These are phyloP conservation scores for Oxytropis ochrocephala DNA, from an alignment of 306 rosid species.

Conservation along the genomic window DNA sequence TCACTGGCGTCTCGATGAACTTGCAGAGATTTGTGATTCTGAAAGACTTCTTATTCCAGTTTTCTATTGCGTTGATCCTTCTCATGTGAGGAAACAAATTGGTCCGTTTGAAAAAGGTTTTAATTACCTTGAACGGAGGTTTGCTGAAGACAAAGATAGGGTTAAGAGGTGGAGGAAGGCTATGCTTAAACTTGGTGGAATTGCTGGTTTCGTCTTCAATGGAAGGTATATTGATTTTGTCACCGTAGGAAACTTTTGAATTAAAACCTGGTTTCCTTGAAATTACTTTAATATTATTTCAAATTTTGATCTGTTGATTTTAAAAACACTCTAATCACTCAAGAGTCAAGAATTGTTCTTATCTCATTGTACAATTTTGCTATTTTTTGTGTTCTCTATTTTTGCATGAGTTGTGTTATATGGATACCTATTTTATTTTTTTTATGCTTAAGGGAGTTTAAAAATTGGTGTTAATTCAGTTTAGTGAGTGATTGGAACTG, in stretches of 20 bases:
- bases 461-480: no score
- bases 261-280: not conserved
- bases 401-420: no score
- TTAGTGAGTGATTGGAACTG: no score
- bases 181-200: not conserved
- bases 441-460: no score
- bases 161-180: conserved; percentile 20
- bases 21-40: conserved; percentile 13
- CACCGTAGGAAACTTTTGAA: not conserved
- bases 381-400: not conserved
- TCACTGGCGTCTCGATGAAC: conserved; percentile 37
- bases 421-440: no score
- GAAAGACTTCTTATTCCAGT: conserved; percentile 27
- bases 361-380: not conserved
- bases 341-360: not conserved
- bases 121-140: not conserved
- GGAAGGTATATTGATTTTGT: not conserved
- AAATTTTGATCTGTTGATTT: not conserved
- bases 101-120: conserved; percentile 14
- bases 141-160: not conserved
- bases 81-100: conserved; percentile 8
- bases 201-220: conserved; percentile 11
- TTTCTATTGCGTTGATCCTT: conserved; percentile 31
- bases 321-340: not conserved
- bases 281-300: no score